These are phyloP conservation scores for Rhizopogon sp. DNA, from an alignment of 768 basidiomycete species.

Conservation along the genomic window DNA sequence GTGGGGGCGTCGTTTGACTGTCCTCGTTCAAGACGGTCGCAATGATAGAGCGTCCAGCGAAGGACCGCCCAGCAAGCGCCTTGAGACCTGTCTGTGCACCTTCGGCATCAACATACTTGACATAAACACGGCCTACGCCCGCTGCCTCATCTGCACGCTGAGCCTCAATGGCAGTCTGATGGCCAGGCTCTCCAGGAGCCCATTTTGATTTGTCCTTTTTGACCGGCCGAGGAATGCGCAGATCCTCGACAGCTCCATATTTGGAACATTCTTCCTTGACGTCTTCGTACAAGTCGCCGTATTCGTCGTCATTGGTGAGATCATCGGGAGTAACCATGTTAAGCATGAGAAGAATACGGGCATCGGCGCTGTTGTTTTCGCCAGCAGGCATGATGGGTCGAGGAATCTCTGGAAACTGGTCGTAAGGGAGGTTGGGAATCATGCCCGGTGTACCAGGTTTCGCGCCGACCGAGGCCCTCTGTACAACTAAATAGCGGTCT, in stretches of 20 bases:
- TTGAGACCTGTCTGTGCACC: constrained; percentile 72
- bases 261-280: constrained; percentile 85
- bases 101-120: constrained; percentile 67
- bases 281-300: constrained; percentile 91
- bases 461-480: constrained; percentile 92
- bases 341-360: constrained; percentile 91
- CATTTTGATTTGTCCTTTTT: constrained; percentile 84
- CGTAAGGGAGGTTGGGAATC: constrained; percentile 64
- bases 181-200: constrained; percentile 56
- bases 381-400: constrained; percentile 86
- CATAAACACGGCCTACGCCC: constrained; percentile 95
- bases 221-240: constrained; percentile 84
- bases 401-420: constrained; percentile 79
- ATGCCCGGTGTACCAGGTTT: constrained; percentile 66
- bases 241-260: constrained; percentile 78
- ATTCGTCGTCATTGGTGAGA: constrained; percentile 84
- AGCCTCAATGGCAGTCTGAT: constrained; percentile 59
- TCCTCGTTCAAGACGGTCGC: constrained; percentile 81
- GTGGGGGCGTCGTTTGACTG: constrained; percentile 79
- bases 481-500: constrained; percentile 92
- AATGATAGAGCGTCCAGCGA: constrained; percentile 83
- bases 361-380: constrained; percentile 51
- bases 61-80: constrained; percentile 84
- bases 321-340: constrained; percentile 99
- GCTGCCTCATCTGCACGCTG: constrained; percentile 79